phyloP scores from a whole-genome alignment of 2,329 filamentous ascomycete genomes.

The Aureobasidium melanogenum region DNA sequence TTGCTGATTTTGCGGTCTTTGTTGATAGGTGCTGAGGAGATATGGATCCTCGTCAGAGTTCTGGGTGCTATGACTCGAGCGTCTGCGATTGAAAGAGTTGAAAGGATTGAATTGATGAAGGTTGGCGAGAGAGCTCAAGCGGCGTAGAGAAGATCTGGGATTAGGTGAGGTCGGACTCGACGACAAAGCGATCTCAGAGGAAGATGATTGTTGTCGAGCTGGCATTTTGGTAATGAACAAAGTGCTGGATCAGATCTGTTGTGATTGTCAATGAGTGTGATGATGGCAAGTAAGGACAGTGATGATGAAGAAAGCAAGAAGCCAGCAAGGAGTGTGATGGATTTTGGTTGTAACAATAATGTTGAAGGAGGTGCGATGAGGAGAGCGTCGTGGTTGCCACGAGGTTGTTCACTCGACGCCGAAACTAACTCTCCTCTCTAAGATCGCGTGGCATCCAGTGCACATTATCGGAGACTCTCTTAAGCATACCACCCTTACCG shows the following conservation, averaged over 20 bases:
- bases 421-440: neutral
- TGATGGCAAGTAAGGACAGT: neutral
- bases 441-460: neutral
- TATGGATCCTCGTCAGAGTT: neutral
- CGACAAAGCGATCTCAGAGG: neutral
- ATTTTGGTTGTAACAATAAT: neutral
- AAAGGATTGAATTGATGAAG: constrained; percentile 27
- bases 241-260: neutral
- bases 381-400: neutral
- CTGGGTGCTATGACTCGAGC: constrained; percentile 17
- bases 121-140: constrained; percentile 27
- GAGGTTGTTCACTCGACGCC: neutral
- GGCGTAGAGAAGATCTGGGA: constrained; percentile 9
- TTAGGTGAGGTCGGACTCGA: neutral
- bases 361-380: neutral
- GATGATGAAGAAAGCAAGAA: neutral
- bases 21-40: constrained; percentile 19
- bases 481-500: no score
- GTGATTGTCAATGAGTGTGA: neutral
- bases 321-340: neutral
- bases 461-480: neutral
- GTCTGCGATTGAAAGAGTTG: constrained; percentile 27
- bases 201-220: neutral
- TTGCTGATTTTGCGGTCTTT: constrained; percentile 15
- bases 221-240: neutral